Evolutionary conservation across 192 early-diverging fungal genomes (phyloP).

Genomic region (Pilaira anomala): DNA sequence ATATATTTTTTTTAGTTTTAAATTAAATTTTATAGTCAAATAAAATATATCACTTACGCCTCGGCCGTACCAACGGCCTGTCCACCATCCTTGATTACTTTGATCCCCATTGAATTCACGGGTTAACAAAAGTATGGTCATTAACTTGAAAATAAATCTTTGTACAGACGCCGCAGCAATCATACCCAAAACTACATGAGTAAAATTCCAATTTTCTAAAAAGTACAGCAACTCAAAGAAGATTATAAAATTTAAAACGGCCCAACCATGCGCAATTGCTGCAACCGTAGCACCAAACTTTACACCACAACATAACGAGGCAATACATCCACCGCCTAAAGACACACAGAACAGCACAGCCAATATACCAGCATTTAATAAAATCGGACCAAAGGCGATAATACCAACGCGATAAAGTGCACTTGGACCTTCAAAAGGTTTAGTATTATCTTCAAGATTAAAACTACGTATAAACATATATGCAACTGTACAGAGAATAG

Average conservation of each 20-base stretch:
- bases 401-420: slow-evolving; percentile 54
- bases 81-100: slow-evolving; percentile 84
- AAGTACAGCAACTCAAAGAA: slow-evolving; percentile 67
- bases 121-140: slow-evolving; percentile 67
- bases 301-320: slow-evolving; percentile 47
- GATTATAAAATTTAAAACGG: slow-evolving; percentile 61
- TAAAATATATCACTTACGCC: slow-evolving; percentile 36
- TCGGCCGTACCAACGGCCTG: slow-evolving; percentile 76
- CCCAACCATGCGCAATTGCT: slow-evolving; percentile 56
- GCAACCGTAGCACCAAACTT: slow-evolving; percentile 73
- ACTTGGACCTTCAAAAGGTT: slow-evolving; percentile 32
- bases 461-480: slow-evolving; percentile 69
- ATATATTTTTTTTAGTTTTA: neutral
- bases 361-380: slow-evolving; percentile 63
- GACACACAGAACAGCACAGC: slow-evolving; percentile 64
- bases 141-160: slow-evolving; percentile 68
- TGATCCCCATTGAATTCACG: slow-evolving; percentile 78
- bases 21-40: too few species aligned
- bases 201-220: slow-evolving; percentile 64
- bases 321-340: slow-evolving; percentile 56
- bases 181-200: slow-evolving; percentile 62
- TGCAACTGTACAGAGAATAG: slow-evolving; percentile 53
- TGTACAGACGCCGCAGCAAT: slow-evolving; percentile 66
- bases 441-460: slow-evolving; percentile 18
- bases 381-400: slow-evolving; percentile 66